A percentile compares a stretch with the other conserved stretches of the same genome.
phyloP scores from a whole-genome alignment of 2,329 filamentous ascomycete species.

The Ustilaginoidea virens region DNA sequence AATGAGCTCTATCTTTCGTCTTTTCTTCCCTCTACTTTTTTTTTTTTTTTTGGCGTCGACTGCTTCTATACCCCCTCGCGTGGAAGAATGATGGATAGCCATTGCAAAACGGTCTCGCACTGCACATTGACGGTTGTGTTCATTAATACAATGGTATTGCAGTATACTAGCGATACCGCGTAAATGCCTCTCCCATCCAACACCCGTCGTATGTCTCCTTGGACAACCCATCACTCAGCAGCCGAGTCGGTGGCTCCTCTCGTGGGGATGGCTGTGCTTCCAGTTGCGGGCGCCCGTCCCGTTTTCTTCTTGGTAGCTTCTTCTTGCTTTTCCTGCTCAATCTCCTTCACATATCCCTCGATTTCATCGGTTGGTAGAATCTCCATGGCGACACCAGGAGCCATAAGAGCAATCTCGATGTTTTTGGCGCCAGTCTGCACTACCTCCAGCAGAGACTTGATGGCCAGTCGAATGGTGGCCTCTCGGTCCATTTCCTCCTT shows the following conservation, averaged over 20 bases:
- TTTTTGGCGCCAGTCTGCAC: conserved; percentile 99
- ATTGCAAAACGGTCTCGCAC: too few species aligned
- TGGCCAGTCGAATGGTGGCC: conserved; percentile 87
- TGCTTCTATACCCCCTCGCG: too few species aligned
- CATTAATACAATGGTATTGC: too few species aligned
- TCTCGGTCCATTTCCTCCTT: conserved; percentile 96
- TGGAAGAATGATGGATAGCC: too few species aligned
- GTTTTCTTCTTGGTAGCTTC: conserved; percentile 96
- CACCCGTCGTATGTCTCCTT: not conserved
- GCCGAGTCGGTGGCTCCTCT: conserved; percentile 31
- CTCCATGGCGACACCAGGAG: conserved; percentile 78
- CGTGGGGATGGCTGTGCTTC: conserved; percentile 60
- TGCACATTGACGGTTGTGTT: too few species aligned
- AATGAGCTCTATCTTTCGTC: too few species aligned
- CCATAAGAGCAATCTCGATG: conserved; percentile 98
- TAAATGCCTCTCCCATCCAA: too few species aligned
- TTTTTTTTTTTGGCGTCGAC: not conserved
- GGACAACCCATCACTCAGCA: conserved; percentile 15
- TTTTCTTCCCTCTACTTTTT: not conserved
- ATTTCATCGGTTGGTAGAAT: conserved; percentile 94
- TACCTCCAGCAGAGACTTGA: conserved; percentile 95
- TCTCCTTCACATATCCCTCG: conserved; percentile 94
- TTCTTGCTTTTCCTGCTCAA: conserved; percentile 98
- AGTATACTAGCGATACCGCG: too few species aligned
- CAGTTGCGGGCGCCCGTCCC: conserved; percentile 53